Conservation (phyloP, 2,329 filamentous ascomycete genomes). For the Colletotrichum sp. region DNA sequence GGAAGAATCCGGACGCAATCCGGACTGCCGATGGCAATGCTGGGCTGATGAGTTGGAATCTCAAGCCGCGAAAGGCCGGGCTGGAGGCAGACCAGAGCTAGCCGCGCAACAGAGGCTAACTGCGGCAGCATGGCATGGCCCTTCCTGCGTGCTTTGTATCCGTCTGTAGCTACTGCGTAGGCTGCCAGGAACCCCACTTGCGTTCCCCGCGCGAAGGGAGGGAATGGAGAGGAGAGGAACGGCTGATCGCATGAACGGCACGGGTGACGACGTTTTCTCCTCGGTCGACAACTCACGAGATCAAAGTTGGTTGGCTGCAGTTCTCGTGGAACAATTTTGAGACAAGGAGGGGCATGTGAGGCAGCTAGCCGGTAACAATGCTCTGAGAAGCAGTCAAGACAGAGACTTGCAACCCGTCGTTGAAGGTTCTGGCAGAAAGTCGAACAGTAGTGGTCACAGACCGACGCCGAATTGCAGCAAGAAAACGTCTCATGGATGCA, state of each 20-base stretch:
- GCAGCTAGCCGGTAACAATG: not conserved
- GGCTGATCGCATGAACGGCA: conserved; percentile 3
- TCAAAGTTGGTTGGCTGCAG: not conserved
- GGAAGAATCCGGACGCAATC: not conserved
- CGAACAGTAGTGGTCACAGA: not conserved
- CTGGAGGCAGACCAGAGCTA: not conserved
- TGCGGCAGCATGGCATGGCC: not conserved
- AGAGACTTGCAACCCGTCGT: not conserved
- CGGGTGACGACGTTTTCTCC: conserved; percentile 5
- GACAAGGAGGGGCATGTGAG: not conserved
- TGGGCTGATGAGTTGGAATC: not conserved
- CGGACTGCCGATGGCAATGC: not conserved
- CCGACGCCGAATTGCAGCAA: conserved; percentile 1
- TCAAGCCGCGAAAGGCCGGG: not conserved
- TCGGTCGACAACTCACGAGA: not conserved
- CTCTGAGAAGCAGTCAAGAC: not conserved
- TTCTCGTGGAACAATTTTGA: not conserved
- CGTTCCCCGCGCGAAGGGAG: not conserved
- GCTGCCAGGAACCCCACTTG: not conserved
- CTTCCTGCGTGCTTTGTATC: not conserved
- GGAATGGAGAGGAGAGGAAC: not conserved
- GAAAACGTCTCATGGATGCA: not conserved
- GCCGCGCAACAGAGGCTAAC: not conserved
- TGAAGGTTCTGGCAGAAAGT: not conserved
- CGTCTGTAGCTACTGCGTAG: not conserved